Percentiles rank a stretch among this genome's conserved stretches.
Conservation (phyloP, 441 rosid genomes). For the Bruguiera hainesii region DNA sequence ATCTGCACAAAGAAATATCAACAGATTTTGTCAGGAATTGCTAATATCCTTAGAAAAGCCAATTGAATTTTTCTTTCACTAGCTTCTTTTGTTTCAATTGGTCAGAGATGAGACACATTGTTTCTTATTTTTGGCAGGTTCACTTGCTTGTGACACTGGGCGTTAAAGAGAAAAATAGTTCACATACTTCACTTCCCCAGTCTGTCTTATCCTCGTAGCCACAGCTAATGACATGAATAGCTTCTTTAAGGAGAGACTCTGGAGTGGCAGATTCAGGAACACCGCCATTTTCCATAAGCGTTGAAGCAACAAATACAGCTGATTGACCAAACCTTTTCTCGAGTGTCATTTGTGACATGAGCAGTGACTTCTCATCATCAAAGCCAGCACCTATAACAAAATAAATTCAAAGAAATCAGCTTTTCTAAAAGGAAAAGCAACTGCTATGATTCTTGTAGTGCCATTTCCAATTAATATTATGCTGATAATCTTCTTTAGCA, state of each 20-base stretch:
- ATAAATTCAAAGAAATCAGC: background rate
- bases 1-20: conserved; percentile 49
- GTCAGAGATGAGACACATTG: background rate
- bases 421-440: too few species aligned
- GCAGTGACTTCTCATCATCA: conserved; percentile 93
- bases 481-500: background rate
- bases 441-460: background rate
- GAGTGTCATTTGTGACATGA: conserved; percentile 98
- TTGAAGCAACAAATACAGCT: conserved; percentile 94
- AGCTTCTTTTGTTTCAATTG: background rate
- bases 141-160: background rate
- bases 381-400: conserved; percentile 74
- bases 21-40: conserved; percentile 3
- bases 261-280: conserved; percentile 96
- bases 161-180: background rate
- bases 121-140: background rate
- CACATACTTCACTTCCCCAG: conserved; percentile 91
- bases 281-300: conserved; percentile 97
- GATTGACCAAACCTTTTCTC: conserved; percentile 98
- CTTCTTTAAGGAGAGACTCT: conserved; percentile 94
- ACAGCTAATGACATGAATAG: conserved; percentile 99
- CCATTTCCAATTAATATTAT: background rate
- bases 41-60: background rate
- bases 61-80: background rate
- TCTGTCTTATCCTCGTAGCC: conserved; percentile 99